Conservation (phyloP, 805 yeast genomes). For the Cyberlindnera xishuangbannaensis region DNA sequence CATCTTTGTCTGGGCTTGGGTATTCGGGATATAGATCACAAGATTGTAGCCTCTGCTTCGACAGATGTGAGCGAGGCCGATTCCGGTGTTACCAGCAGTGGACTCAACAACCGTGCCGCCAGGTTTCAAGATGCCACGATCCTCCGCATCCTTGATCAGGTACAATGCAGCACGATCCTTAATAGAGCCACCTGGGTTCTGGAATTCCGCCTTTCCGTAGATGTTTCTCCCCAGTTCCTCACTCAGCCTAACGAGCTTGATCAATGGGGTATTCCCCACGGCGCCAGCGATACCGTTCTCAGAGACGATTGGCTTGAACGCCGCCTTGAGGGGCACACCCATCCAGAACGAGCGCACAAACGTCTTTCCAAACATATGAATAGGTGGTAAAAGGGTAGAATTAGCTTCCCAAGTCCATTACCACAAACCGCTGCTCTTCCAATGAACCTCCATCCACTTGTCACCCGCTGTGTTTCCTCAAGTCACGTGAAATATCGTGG, state of each 20-base stretch:
- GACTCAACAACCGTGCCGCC: slow-evolving; percentile 92
- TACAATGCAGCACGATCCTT: slow-evolving; percentile 86
- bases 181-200: slow-evolving; percentile 92
- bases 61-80: slow-evolving; percentile 80
- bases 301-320: slow-evolving; percentile 50
- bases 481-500: too few relatives aligned
- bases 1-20: slow-evolving; percentile 77
- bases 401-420: too few relatives aligned
- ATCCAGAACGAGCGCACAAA: too few relatives aligned
- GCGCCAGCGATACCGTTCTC: slow-evolving; percentile 72
- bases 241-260: slow-evolving; percentile 53
- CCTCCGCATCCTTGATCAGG: slow-evolving; percentile 74
- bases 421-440: too few relatives aligned
- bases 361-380: too few relatives aligned
- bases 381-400: too few relatives aligned
- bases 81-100: slow-evolving; percentile 95
- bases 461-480: too few relatives aligned
- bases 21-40: slow-evolving; percentile 87
- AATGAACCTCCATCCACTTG: too few relatives aligned
- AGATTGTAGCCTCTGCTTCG: slow-evolving; percentile 79
- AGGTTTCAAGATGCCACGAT: slow-evolving; percentile 51
- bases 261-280: slow-evolving; percentile 88
- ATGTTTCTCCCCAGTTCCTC: slow-evolving; percentile 62
- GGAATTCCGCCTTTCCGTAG: slow-evolving; percentile 86
- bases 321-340: too few relatives aligned